phyloP scores from a whole-genome alignment of 2,329 filamentous ascomycete species.

The Trichoderma atrobrunneum region DNA sequence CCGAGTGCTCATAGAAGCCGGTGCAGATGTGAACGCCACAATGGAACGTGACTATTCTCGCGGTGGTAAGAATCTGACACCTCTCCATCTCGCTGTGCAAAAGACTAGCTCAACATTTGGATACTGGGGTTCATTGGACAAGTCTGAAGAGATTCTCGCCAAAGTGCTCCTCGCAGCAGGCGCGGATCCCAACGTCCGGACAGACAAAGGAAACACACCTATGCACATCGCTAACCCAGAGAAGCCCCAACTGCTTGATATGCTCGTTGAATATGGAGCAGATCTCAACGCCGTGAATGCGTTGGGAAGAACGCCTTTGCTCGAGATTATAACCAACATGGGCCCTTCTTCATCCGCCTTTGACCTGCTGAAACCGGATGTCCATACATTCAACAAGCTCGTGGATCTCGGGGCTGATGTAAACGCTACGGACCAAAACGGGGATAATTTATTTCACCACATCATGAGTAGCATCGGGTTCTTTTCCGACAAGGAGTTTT shows the following conservation, averaged over 20 bases:
- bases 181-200: neutral
- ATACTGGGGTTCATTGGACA: neutral
- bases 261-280: neutral
- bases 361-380: neutral
- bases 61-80: rapidly evolving
- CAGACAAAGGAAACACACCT: neutral
- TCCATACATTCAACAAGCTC: neutral
- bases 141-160: neutral
- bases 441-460: neutral
- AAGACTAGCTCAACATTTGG: neutral
- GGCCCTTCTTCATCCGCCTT: neutral
- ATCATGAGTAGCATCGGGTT: neutral
- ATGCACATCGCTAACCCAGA: neutral
- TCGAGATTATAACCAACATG: neutral
- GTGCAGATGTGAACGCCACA: neutral
- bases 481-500: neutral
- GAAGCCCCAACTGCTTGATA: neutral
- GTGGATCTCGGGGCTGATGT: neutral
- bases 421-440: neutral
- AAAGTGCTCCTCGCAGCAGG: neutral
- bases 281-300: neutral
- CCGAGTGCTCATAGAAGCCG: neutral
- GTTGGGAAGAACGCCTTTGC: neutral
- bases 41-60: neutral
- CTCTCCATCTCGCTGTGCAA: neutral